Conservation (phyloP, 495 filamentous ascomycete genomes). For the Aspergillus saccharolyticus region DNA sequence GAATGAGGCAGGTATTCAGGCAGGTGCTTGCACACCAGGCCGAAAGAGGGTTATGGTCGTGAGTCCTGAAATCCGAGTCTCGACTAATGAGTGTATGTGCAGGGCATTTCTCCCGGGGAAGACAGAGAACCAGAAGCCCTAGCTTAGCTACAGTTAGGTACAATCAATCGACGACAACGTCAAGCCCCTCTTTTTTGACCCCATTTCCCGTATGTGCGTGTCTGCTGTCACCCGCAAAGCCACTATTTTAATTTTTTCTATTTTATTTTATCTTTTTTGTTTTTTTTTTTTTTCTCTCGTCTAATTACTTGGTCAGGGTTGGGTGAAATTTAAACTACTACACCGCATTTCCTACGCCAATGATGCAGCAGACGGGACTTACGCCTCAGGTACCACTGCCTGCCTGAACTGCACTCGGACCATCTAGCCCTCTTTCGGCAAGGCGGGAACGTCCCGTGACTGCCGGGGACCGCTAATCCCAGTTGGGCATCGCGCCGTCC, state of each 20-base stretch:
- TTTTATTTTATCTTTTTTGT: background rate
- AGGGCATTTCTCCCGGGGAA: background rate
- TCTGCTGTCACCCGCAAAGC: background rate
- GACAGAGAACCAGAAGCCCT: background rate
- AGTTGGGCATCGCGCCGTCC: constrained; percentile 12
- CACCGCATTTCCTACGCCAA: background rate
- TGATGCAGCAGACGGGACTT: background rate
- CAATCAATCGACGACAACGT: background rate
- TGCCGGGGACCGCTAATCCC: constrained; percentile 26
- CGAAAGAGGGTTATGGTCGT: background rate
- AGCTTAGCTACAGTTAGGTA: background rate
- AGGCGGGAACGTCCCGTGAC: constrained; percentile 30
- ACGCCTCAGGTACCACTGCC: background rate
- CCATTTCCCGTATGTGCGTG: background rate
- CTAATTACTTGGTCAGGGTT: background rate
- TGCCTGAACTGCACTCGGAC: background rate
- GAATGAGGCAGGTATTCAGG: background rate
- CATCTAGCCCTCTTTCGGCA: background rate
- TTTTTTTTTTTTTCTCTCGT: too few species aligned
- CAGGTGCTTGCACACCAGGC: background rate
- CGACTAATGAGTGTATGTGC: background rate
- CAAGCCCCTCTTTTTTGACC: background rate
- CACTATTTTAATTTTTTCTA: background rate
- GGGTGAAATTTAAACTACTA: background rate
- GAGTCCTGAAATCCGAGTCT: background rate